Conservation (phyloP, 306 rosid genomes). For the Ziziphus jujuba region DNA sequence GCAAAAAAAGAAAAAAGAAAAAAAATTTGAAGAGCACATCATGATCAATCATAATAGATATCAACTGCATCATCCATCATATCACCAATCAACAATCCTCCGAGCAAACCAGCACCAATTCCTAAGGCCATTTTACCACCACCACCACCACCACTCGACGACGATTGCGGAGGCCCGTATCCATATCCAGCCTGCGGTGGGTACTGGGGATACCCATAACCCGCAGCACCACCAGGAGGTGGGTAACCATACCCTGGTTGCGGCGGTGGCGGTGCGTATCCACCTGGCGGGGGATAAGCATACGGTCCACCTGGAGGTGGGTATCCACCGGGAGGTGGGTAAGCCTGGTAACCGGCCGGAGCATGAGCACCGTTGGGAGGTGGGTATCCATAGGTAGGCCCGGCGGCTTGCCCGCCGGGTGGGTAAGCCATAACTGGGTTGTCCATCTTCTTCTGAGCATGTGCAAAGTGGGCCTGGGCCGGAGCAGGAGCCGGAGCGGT, state of each 20-base stretch:
- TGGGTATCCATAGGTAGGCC: slow-evolving; percentile 32
- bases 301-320: slow-evolving; percentile 7
- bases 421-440: slow-evolving; percentile 44
- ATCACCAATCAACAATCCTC: slow-evolving; percentile 53
- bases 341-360: slow-evolving; percentile 19
- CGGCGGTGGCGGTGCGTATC: slow-evolving; percentile 26
- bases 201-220: slow-evolving; percentile 24
- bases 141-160: slow-evolving; percentile 25
- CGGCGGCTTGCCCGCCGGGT: background rate
- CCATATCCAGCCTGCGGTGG: slow-evolving; percentile 12
- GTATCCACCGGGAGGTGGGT: slow-evolving; percentile 21
- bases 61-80: slow-evolving; percentile 27
- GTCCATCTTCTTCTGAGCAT: background rate
- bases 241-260: slow-evolving; percentile 37
- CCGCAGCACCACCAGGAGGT: slow-evolving; percentile 14
- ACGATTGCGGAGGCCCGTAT: slow-evolving; percentile 11
- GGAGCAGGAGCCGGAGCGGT: slow-evolving; percentile 19
- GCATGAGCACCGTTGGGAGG: slow-evolving; percentile 14
- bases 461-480: background rate
- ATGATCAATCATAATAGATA: too few species aligned
- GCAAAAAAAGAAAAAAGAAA: too few species aligned
- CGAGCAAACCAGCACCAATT: slow-evolving; percentile 48
- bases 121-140: slow-evolving; percentile 40
- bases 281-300: slow-evolving; percentile 20
- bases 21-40: too few species aligned